Evolutionary conservation across 2,329 filamentous ascomycete genomes (phyloP).

Genomic region (Fusarium camptoceras): DNA sequence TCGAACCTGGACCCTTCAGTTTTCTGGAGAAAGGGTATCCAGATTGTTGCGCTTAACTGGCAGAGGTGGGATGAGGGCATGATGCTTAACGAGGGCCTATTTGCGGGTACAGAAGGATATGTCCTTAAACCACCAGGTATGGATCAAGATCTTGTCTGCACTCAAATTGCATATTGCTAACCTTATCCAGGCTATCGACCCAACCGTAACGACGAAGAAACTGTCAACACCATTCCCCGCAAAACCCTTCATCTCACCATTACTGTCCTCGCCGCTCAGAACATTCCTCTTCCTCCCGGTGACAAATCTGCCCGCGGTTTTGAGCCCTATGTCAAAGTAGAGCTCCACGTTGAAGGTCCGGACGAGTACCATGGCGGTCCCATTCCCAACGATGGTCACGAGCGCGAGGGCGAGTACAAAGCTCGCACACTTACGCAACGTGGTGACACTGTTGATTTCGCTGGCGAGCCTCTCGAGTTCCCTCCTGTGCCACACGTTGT

Average conservation of each 20-base stretch:
- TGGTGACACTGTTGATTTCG: slow-evolving; percentile 73
- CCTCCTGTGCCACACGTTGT: slow-evolving; percentile 66
- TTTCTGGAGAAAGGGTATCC: slow-evolving; percentile 90
- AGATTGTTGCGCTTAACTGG: slow-evolving; percentile 95
- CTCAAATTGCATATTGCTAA: neutral
- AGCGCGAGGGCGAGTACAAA: slow-evolving; percentile 63
- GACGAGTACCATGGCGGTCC: slow-evolving; percentile 56
- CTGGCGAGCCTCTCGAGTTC: slow-evolving; percentile 69
- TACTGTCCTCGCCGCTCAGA: slow-evolving; percentile 80
- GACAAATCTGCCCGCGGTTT: slow-evolving; percentile 68
- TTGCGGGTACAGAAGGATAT: slow-evolving; percentile 84
- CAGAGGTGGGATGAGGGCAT: slow-evolving; percentile 90
- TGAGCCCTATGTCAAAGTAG: slow-evolving; percentile 84
- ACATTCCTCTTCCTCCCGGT: slow-evolving; percentile 72
- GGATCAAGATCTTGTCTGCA: neutral
- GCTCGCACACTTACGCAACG: slow-evolving; percentile 68
- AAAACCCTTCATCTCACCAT: slow-evolving; percentile 77
- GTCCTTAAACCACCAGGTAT: slow-evolving; percentile 82
- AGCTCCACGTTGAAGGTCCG: slow-evolving; percentile 82
- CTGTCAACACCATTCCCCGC: slow-evolving; percentile 55
- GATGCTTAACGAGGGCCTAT: slow-evolving; percentile 97
- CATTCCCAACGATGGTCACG: slow-evolving; percentile 55
- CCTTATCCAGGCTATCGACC: slow-evolving; percentile 49
- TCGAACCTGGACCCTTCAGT: slow-evolving; percentile 87
- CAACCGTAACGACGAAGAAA: slow-evolving; percentile 34